Conservation (phyloP, 2,329 filamentous ascomycete genomes). For the Ciborinia camelliae region DNA sequence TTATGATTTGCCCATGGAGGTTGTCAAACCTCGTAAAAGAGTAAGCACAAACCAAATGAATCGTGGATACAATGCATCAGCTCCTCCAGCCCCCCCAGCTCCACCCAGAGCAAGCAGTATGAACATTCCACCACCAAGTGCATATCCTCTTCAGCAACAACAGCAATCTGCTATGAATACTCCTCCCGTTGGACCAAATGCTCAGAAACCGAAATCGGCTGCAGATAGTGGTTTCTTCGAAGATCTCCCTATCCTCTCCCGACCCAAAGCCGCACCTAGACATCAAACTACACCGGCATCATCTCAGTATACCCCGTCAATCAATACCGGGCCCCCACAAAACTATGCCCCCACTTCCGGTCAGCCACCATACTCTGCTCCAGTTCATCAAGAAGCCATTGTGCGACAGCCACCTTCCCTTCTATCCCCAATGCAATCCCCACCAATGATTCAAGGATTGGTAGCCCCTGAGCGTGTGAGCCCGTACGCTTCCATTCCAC, state of each 20-base stretch:
- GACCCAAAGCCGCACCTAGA: constrained; percentile 58
- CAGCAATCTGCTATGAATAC: constrained; percentile 16
- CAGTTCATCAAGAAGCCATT: constrained; percentile 10
- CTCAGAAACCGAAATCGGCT: constrained; percentile 37
- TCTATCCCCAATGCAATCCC: constrained; percentile 23
- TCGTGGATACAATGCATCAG: constrained; percentile 28
- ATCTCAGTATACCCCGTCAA: constrained; percentile 26
- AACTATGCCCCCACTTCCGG: constrained; percentile 12
- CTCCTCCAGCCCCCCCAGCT: constrained; percentile 25
- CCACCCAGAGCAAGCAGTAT: constrained; percentile 36
- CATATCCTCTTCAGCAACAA: constrained; percentile 22
- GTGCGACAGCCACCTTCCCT: constrained; percentile 20
- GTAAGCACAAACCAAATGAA: constrained; percentile 49
- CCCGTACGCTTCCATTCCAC: constrained; percentile 36
- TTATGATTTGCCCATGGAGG: constrained; percentile 90
- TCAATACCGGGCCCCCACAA: constrained; percentile 17
- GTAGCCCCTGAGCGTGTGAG: constrained; percentile 36
- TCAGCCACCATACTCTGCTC: neutral
- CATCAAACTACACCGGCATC: constrained; percentile 38
- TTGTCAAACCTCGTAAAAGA: constrained; percentile 68
- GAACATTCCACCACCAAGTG: constrained; percentile 26
- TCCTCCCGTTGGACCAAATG: constrained; percentile 4
- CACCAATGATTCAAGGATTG: constrained; percentile 28
- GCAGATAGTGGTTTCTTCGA: constrained; percentile 63
- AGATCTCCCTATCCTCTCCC: constrained; percentile 64